Percentiles rank a stretch among this genome's conserved stretches.
Conservation (phyloP, 495 filamentous ascomycete species). For the Daldinia vernicosa region DNA sequence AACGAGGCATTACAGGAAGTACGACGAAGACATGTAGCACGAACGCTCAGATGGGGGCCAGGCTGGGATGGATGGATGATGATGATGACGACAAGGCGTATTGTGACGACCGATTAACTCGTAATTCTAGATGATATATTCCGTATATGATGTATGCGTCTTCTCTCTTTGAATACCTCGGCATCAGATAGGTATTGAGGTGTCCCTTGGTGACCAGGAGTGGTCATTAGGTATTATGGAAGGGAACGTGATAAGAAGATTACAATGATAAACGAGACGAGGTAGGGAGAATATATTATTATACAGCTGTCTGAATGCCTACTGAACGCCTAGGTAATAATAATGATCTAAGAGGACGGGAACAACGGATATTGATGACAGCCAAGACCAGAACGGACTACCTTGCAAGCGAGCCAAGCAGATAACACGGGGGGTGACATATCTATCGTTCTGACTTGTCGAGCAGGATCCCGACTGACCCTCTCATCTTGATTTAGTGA, state of each 20-base stretch:
- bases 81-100: conserved; percentile 11
- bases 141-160: neutral
- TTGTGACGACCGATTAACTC: conserved; percentile 15
- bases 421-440: conserved; percentile 29
- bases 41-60: conserved; percentile 9
- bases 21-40: conserved; percentile 15
- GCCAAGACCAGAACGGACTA: conserved; percentile 29
- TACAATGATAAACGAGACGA: neutral
- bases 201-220: neutral
- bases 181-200: neutral
- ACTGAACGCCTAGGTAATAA: neutral
- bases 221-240: neutral
- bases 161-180: neutral
- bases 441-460: conserved; percentile 27
- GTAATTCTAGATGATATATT: conserved; percentile 1
- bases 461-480: conserved; percentile 31
- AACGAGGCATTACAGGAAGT: conserved; percentile 44
- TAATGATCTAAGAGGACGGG: conserved; percentile 21
- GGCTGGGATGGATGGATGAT: conserved; percentile 3
- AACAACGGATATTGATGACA: conserved; percentile 38
- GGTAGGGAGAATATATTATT: neutral
- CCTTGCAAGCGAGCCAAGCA: conserved; percentile 33
- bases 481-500: conserved; percentile 23
- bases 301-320: neutral
- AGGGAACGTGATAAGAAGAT: neutral